Conservation (phyloP, 2,329 filamentous ascomycete species). For the Didymella exigua region DNA sequence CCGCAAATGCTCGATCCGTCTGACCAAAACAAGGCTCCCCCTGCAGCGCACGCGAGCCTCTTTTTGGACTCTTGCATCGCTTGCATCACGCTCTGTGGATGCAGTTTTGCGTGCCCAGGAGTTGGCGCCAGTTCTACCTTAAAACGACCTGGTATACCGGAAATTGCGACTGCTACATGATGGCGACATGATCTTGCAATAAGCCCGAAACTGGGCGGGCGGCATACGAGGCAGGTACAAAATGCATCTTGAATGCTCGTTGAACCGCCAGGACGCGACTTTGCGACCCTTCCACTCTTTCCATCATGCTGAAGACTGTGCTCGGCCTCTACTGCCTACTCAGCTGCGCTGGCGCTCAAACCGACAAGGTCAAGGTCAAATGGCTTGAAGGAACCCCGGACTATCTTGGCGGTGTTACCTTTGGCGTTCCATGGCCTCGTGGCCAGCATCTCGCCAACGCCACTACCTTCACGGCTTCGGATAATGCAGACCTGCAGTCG, state of each 20-base stretch:
- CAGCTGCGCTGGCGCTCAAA: constrained; percentile 22
- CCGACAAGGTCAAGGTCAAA: constrained; percentile 34
- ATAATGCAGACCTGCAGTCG: constrained; percentile 52
- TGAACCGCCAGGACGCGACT: constrained; percentile 1
- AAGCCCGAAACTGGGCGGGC: constrained; percentile 7
- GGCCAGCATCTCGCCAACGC: constrained; percentile 46
- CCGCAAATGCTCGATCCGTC: constrained; percentile 13
- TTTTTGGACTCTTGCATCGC: constrained; percentile 7
- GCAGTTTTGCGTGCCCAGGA: constrained; percentile 21
- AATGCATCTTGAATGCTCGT: constrained; percentile 4
- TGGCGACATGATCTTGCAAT: constrained; percentile 16
- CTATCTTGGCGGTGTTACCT: constrained; percentile 44
- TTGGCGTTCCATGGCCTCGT: constrained; percentile 49
- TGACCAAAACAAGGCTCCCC: constrained; percentile 8
- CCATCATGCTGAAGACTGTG: constrained; percentile 23
- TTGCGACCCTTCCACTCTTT: constrained; percentile 11
- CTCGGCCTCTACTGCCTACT: constrained; percentile 25
- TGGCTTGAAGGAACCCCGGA: constrained; percentile 39
- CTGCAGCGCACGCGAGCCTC: constrained; percentile 16
- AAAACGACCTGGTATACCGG: constrained; percentile 25
- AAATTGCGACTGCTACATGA: constrained; percentile 15
- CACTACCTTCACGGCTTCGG: constrained; percentile 43
- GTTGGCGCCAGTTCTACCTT: constrained; percentile 15
- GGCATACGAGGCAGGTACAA: constrained; percentile 11
- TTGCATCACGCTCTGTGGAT: constrained; percentile 18